phyloP scores from a whole-genome alignment of 176 grass and related monocot species.

The Triticum aestivum region IWGSC_CS_RefSeq_v2.1 NC_057803.1:85209018-85209517 shows the following conservation, averaged over 20 bases:
- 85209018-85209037: not conserved
- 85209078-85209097: not conserved
- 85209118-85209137: slow-evolving; percentile 40
- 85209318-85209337: not conserved
- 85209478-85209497: slow-evolving; percentile 33
- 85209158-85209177: slow-evolving; percentile 24
- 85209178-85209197: slow-evolving; percentile 11
- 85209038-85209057: slow-evolving; percentile 2
- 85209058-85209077: not conserved
- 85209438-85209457: slow-evolving; percentile 16
- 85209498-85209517: slow-evolving; percentile 39
- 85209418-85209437: not conserved
- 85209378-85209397: not conserved
- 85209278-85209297: not conserved
- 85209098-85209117: slow-evolving; percentile 24
- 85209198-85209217: slow-evolving; percentile 23
- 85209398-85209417: slow-evolving; percentile 18
- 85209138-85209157: slow-evolving; percentile 48
- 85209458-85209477: slow-evolving; percentile 22
- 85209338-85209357: not conserved
- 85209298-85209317: not conserved
- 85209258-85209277: slow-evolving; percentile 11
- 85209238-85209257: slow-evolving; percentile 39
- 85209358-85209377: not conserved
- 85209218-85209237: slow-evolving; percentile 5